phyloP scores from a whole-genome alignment of 2,329 filamentous ascomycete genomes.

The Tetracladium maxilliforme region DNA sequence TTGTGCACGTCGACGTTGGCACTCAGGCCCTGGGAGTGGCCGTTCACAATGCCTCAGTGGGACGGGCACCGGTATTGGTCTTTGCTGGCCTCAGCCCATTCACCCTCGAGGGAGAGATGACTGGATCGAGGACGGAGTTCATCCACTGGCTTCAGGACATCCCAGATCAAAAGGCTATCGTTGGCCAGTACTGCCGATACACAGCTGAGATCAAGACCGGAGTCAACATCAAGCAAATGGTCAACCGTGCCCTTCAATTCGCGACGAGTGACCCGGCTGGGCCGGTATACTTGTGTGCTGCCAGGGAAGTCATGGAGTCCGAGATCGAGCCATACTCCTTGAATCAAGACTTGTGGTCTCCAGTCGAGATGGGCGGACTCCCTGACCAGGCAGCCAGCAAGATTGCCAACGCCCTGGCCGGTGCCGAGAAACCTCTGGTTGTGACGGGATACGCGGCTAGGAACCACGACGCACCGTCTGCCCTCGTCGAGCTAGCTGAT shows the following conservation, averaged over 20 bases:
- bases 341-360: slow-evolving; percentile 54
- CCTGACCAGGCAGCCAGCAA: slow-evolving; percentile 33
- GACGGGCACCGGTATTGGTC: slow-evolving; percentile 60
- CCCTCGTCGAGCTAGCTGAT: slow-evolving; percentile 53
- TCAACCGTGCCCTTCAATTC: slow-evolving; percentile 73
- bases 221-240: slow-evolving; percentile 77
- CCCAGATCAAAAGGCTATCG: slow-evolving; percentile 66
- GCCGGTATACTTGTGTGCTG: slow-evolving; percentile 65
- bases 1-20: slow-evolving; percentile 70
- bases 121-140: slow-evolving; percentile 66
- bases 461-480: slow-evolving; percentile 45
- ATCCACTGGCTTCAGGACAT: slow-evolving; percentile 83
- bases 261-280: slow-evolving; percentile 64
- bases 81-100: slow-evolving; percentile 68
- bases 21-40: slow-evolving; percentile 67
- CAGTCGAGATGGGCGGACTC: slow-evolving; percentile 41
- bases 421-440: slow-evolving; percentile 51
- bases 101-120: slow-evolving; percentile 63
- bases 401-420: slow-evolving; percentile 48
- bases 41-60: slow-evolving; percentile 65
- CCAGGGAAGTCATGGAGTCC: slow-evolving; percentile 74
- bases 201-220: slow-evolving; percentile 71
- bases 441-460: slow-evolving; percentile 59
- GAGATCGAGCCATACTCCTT: slow-evolving; percentile 62
- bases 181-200: slow-evolving; percentile 77